A percentile compares a stretch with the other conserved stretches of the same genome.
phyloP scores from a whole-genome alignment of 805 yeast species.

The Ogataea ramenticola region DNA sequence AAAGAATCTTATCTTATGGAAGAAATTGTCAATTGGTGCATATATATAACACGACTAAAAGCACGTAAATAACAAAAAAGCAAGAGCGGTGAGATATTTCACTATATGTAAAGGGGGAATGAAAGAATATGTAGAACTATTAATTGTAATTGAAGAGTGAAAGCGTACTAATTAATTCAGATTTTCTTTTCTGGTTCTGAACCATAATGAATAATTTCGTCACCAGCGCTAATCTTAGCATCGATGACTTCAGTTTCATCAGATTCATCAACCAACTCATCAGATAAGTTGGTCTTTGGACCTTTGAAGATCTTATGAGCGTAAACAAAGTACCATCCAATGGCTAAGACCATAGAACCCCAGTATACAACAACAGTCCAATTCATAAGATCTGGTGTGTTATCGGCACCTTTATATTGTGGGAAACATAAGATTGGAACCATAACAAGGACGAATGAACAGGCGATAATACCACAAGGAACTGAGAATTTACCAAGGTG shows the following conservation, averaged over 20 bases:
- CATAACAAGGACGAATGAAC: slow-evolving; percentile 46
- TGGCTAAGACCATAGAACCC: slow-evolving; percentile 49
- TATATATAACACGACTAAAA: no score
- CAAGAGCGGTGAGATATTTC: no score
- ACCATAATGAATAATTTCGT: slow-evolving; percentile 5
- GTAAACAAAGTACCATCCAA: slow-evolving; percentile 40
- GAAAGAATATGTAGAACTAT: no score
- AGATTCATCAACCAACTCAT: slow-evolving; percentile 20
- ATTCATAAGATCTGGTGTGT: slow-evolving; percentile 40
- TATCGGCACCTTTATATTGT: slow-evolving; percentile 31
- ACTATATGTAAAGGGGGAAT: no score
- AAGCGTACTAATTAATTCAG: neutral
- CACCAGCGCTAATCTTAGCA: slow-evolving; percentile 11
- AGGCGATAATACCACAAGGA: slow-evolving; percentile 42
- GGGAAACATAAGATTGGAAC: slow-evolving; percentile 59
- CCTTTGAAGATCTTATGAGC: slow-evolving; percentile 59
- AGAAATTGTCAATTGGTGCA: no score
- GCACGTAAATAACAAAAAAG: no score
- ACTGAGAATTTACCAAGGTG: slow-evolving; percentile 45
- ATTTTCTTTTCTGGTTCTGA: neutral
- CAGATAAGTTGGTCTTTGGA: slow-evolving; percentile 47
- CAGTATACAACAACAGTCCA: slow-evolving; percentile 59
- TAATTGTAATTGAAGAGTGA: neutral
- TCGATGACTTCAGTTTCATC: slow-evolving; percentile 16
- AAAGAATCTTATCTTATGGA: no score